Evolutionary conservation across 306 rosid genomes (phyloP).

Genomic region (Luffa acutangula): DNA sequence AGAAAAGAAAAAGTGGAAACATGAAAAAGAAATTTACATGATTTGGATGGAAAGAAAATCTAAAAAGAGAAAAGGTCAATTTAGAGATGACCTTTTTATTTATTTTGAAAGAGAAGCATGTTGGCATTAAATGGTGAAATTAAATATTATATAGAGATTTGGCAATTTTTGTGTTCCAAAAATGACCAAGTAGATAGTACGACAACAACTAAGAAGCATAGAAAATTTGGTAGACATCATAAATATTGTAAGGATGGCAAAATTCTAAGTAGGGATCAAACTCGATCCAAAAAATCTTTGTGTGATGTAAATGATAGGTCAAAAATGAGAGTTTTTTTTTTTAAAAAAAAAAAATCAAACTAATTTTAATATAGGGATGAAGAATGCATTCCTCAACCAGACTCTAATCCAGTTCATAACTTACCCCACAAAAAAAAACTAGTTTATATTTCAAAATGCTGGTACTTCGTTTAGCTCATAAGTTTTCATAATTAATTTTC

Average conservation of each 20-base stretch:
- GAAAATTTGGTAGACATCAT: neutral
- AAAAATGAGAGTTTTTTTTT: neutral
- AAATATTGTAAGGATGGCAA: neutral
- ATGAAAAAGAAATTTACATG: too few relatives aligned
- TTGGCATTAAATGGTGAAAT: neutral
- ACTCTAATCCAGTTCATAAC: too few relatives aligned
- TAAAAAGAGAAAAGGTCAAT: neutral
- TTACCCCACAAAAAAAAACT: too few relatives aligned
- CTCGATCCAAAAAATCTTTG: neutral
- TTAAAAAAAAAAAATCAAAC: too few relatives aligned
- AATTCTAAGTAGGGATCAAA: neutral
- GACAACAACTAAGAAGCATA: constrained; percentile 1
- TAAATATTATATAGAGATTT: neutral
- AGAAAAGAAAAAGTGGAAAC: too few relatives aligned
- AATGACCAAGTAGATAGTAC: constrained; percentile 12
- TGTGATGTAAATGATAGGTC: neutral
- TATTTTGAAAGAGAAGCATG: neutral
- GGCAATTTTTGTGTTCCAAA: constrained; percentile 5
- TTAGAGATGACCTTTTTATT: neutral
- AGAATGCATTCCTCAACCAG: too few relatives aligned
- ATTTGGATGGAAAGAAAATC: neutral
- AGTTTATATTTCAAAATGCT: too few relatives aligned
- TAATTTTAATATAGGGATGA: too few relatives aligned
- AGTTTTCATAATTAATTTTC: too few relatives aligned
- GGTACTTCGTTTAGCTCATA: too few relatives aligned